Evolutionary conservation across 305 asterid genomes (phyloP), one percentile per base, ranked within the genome.

Genomic region (Fraxinus latifolia): DNA sequence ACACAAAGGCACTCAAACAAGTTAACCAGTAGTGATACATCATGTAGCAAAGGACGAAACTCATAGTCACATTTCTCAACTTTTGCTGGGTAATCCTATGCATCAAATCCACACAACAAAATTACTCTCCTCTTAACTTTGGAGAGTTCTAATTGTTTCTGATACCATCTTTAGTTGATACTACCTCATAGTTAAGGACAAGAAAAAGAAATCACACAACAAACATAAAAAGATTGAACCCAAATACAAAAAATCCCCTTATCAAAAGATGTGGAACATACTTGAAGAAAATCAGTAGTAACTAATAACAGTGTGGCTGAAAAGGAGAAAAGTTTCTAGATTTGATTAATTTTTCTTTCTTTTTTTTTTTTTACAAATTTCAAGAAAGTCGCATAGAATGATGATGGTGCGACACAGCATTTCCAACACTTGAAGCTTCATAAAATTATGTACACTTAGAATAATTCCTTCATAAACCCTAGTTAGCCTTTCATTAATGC

Each of bases 391-490:
- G 23, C 80, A 53, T 29, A 5, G 68, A 53, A 77, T 77, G 9
- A 32, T 14, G 62, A 25, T 23, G 47, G 39, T n/a, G 74, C 44
- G 7, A 74, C 81, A 74, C 27, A 25, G 67, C 34, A 71, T 44
- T 12, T 21, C 34, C 73, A 65, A 65, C 33, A 65, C 34, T 70
- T 29, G 62, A 78, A 74, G 82, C 84, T 81, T 42, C 36, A 62
- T 42, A 42, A 42, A 42, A 42, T 42, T 42, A 3, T 11, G 53
- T 42, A 42, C 53, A 42, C 53, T 42, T 42, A 42, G 53, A 42
- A 42, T 42, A 42, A 42, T 42, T 42, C 53, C 82, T 81, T 34
- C 36, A 62, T 37, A 82, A 82, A 85, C 88, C 89, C 86, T 81
- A 82, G 83, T 71, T 76, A 84, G 53, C 81, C 77, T 74, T 32